Evolutionary conservation across 768 basidiomycete genomes (phyloP), one percentile per base, ranked within the genome.

Genomic region (Exsudoporus frostii): DNA sequence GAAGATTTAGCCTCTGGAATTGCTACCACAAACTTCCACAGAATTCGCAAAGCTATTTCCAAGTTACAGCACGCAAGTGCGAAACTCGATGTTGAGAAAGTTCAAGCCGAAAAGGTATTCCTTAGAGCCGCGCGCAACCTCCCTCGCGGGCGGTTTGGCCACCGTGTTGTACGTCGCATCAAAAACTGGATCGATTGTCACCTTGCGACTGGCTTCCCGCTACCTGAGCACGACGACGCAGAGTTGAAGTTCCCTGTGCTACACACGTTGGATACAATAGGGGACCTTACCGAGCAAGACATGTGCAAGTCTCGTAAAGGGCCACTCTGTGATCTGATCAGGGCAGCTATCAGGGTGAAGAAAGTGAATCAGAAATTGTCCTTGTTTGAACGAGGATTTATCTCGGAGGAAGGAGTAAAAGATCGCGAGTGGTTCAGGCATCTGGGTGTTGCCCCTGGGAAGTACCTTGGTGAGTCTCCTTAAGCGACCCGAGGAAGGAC

Each of bases 371-470:
- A 78, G 71, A 88, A 85, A 66, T 72, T 92, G n/a, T 70, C 76
- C 11, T 70, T 73, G 7, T 91, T 92, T 58, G 90, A 92, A 66
- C 80, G 79, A 45, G 90, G 91, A 1, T 90, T 96, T 67, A 86
- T 94, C 54, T 83, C 82, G 7, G 74, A 86, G 61, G 83, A 74
- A 15, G 93, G 92, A 0, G 83, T 93, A 57, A 84, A 84, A 59
- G 83, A 85, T 49, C 78, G 89, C 30, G 86, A 90, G 65, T 95
- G 92, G 92, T 96, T 88, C 66, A 83, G 76, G 62, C 87, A 93
- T 70, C 77, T 92, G 15, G 92, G 80, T 44, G 89, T 92, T 39
- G 90, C 92, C 3, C 92, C 93, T 29, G 92, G 92, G 36, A 85
- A 90, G 68, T 86, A 86, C 83, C 82, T 87, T 37, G 86, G 88